Evolutionary conservation across 2,329 filamentous ascomycete genomes (phyloP).

Genomic region (Pseudogymnoascus sp.): DNA sequence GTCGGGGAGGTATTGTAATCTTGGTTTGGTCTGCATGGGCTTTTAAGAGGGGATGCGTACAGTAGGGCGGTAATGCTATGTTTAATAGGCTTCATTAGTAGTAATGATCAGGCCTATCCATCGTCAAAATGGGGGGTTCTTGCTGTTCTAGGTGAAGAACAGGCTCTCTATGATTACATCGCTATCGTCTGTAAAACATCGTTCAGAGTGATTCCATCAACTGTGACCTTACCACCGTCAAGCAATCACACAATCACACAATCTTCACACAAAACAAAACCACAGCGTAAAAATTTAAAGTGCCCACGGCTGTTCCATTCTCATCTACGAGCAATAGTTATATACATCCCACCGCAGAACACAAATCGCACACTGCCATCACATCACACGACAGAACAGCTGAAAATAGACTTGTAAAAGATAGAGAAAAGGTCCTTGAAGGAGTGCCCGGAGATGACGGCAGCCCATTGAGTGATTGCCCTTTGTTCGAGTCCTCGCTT

Average conservation of each 20-base stretch:
- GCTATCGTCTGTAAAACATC: too few species aligned
- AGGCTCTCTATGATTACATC: too few species aligned
- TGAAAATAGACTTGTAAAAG: neutral
- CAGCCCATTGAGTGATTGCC: neutral
- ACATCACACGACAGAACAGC: neutral
- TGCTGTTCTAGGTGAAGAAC: too few species aligned
- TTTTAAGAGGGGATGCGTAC: too few species aligned
- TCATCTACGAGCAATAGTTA: neutral
- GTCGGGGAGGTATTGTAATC: neutral
- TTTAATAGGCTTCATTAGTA: neutral
- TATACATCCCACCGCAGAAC: neutral
- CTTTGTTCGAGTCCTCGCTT: neutral
- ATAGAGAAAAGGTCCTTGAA: neutral
- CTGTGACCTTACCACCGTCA: neutral
- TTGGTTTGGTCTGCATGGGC: too few species aligned
- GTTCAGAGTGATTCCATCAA: neutral
- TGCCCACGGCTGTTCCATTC: neutral
- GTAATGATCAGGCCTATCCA: too few species aligned
- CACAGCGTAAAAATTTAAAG: neutral
- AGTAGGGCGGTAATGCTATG: neutral
- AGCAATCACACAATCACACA: neutral
- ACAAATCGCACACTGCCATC: neutral
- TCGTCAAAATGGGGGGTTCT: too few species aligned
- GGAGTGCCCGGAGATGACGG: neutral
- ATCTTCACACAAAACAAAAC: neutral